These are phyloP conservation scores for Stromatinia cepivora DNA, from an alignment of 2,329 filamentous ascomycete species.

Conservation along the genomic window DNA sequence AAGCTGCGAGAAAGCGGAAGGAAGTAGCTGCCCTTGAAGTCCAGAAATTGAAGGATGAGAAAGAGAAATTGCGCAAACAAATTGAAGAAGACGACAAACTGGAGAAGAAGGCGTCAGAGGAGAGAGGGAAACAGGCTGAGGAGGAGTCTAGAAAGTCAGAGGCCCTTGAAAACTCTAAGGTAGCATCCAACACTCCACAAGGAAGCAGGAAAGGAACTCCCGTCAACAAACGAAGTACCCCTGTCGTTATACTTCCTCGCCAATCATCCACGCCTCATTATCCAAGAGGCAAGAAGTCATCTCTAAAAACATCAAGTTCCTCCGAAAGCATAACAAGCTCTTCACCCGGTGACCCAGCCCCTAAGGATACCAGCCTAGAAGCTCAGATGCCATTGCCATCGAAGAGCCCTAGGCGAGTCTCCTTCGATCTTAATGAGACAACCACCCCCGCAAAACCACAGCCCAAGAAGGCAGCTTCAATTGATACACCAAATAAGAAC, in stretches of 20 bases:
- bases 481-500: background rate
- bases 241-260: constrained; percentile 25
- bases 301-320: constrained; percentile 30
- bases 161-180: background rate
- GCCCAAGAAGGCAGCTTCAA: constrained; percentile 11
- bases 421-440: constrained; percentile 28
- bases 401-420: constrained; percentile 28
- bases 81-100: constrained; percentile 27
- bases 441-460: constrained; percentile 16
- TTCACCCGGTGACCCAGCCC: constrained; percentile 29
- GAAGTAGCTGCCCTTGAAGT: constrained; percentile 24
- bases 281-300: constrained; percentile 34
- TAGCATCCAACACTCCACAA: constrained; percentile 11
- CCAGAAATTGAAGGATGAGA: constrained; percentile 28
- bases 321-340: constrained; percentile 31
- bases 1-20: constrained; percentile 25
- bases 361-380: constrained; percentile 30
- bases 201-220: constrained; percentile 18
- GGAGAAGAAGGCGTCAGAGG: constrained; percentile 22
- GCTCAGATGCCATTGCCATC: constrained; percentile 32
- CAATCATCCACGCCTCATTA: constrained; percentile 36
- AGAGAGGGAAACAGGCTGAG: constrained; percentile 19
- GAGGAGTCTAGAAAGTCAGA: constrained; percentile 15
- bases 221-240: constrained; percentile 21
- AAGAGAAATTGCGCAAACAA: constrained; percentile 25